phyloP scores from a whole-genome alignment of 257 asterid species.

The Primulina tabacum region DNA sequence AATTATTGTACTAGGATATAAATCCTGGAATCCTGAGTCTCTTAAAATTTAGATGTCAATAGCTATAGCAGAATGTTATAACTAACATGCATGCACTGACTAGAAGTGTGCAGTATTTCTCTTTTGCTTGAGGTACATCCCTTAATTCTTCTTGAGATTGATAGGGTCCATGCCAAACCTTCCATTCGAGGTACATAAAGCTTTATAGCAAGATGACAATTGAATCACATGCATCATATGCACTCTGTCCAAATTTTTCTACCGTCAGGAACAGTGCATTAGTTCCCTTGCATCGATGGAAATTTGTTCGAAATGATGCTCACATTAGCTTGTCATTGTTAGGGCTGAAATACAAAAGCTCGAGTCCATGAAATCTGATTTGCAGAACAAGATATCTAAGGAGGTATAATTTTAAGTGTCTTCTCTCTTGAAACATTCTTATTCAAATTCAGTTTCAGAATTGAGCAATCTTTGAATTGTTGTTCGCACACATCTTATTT shows the following conservation, averaged over 20 bases:
- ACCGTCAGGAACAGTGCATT: constrained; percentile 10
- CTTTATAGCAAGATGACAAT: background rate
- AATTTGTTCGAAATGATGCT: constrained; percentile 21
- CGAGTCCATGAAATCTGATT: constrained; percentile 54
- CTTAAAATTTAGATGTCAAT: constrained; percentile 10
- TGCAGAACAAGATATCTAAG: constrained; percentile 49
- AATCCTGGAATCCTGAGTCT: background rate
- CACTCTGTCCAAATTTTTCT: background rate
- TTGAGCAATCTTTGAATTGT: constrained; percentile 23
- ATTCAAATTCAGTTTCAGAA: constrained; percentile 1
- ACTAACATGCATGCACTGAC: background rate
- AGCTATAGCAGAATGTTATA: background rate
- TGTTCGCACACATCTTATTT: background rate
- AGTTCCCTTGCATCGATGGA: constrained; percentile 9
- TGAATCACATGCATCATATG: background rate
- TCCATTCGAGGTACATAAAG: background rate
- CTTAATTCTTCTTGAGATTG: background rate
- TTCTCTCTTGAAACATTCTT: constrained; percentile 14
- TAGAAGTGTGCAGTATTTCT: background rate
- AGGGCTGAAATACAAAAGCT: constrained; percentile 71
- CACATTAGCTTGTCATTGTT: constrained; percentile 24
- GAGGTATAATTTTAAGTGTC: constrained; percentile 53
- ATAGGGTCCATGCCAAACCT: background rate
- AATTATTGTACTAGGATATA: background rate
- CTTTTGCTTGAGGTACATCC: background rate